Conservation (phyloP, 2,329 filamentous ascomycete genomes). For the Leptographium lundbergii region DNA sequence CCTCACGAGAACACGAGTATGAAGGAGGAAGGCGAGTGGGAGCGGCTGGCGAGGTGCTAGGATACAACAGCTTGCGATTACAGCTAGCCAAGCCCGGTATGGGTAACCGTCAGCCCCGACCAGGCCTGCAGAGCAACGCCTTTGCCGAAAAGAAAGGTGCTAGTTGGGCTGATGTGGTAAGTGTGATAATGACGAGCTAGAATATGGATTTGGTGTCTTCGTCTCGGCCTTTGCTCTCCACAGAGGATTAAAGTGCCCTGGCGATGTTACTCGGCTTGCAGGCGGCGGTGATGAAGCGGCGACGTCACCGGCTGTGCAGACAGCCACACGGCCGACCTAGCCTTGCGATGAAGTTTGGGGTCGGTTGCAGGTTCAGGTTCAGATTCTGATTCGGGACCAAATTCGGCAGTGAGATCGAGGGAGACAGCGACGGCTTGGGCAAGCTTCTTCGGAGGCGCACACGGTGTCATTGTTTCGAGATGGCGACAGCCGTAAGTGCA, state of each 20-base stretch:
- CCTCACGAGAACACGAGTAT: not conserved
- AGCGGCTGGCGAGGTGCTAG: not conserved
- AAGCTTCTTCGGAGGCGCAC: constrained; percentile 23
- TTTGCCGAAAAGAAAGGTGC: no score
- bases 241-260: no score
- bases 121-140: no score
- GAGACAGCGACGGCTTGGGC: constrained; percentile 12
- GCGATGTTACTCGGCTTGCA: not conserved
- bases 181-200: no score
- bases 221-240: no score
- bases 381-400: not conserved
- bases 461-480: constrained; percentile 31
- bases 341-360: not conserved
- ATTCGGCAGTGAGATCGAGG: constrained; percentile 2
- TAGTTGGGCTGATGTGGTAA: no score
- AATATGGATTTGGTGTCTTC: no score
- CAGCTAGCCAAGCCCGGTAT: no score
- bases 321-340: not conserved
- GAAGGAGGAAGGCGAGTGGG: not conserved
- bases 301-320: not conserved
- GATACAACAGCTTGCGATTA: no score
- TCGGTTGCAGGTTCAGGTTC: not conserved
- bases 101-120: no score
- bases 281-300: not conserved
- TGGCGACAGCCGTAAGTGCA: constrained; percentile 21